Percentiles rank a stretch among this genome's conserved stretches.
Evolutionary conservation across 2,329 filamentous ascomycete genomes (phyloP).

Genomic region (Penicillium olsonii): DNA sequence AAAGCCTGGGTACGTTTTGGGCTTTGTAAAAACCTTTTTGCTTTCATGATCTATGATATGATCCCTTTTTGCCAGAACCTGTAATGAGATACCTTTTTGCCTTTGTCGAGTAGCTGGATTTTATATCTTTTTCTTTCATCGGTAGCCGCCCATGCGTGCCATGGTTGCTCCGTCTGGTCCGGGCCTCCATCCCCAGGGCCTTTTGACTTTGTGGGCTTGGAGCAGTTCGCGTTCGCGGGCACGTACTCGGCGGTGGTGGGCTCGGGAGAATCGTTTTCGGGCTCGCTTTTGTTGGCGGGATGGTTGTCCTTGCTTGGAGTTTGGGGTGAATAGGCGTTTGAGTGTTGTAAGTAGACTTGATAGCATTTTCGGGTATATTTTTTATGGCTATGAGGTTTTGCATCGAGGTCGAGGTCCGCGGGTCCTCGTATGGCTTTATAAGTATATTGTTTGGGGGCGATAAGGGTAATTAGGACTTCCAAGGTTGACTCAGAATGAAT

Average conservation of each 20-base stretch:
- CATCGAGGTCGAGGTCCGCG: too few species aligned
- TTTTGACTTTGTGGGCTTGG: background rate
- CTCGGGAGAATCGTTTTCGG: background rate
- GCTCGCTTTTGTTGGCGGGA: background rate
- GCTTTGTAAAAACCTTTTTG: conserved; percentile 8
- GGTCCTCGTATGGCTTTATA: too few species aligned
- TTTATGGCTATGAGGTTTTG: too few species aligned
- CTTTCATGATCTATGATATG: conserved; percentile 6
- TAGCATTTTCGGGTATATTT: background rate
- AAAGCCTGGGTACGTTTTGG: background rate
- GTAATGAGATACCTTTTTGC: conserved; percentile 10
- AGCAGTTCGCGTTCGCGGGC: background rate
- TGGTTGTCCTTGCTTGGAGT: background rate
- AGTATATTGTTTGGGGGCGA: background rate
- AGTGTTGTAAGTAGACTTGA: background rate
- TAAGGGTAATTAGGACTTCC: too few species aligned
- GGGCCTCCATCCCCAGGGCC: background rate
- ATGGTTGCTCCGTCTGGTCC: background rate
- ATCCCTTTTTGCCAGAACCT: background rate
- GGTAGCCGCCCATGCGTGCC: background rate
- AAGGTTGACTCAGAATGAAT: background rate
- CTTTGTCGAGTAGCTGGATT: background rate
- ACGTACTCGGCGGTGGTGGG: background rate
- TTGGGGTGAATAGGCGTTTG: background rate
- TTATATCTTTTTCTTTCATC: background rate